Evolutionary conservation across 106 monocot genomes (phyloP), one percentile per base, ranked within the genome.

Genomic region (Acorus gramineus): DNA sequence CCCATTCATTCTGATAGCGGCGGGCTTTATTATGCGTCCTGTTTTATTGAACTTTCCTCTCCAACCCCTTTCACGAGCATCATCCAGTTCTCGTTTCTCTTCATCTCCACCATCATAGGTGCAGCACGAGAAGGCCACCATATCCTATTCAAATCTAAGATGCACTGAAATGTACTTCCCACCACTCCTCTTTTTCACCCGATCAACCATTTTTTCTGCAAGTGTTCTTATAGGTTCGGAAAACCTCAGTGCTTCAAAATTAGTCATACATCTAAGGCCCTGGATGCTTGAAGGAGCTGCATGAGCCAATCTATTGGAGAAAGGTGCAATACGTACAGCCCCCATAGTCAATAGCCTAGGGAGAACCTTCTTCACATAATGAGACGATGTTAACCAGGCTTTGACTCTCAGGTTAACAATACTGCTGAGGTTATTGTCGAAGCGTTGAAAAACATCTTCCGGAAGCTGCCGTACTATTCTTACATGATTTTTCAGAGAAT

Each of bases 91-190:
- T 69, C 47, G 64, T 54, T 88, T 87, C 69, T 91, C 96, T 61
- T 83, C 66, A 6, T 76, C 60, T 3, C 96, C 91, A 49, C 96
- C 87, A 79, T 98, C 90, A 76, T 91, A 98, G 42, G 76, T 91
- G 69, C 96, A 98, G 54, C 85, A 88, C 42, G 96, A 91, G 65
- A 91, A 98, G 42, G 96, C 96, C 55, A 98, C 85, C 91, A 98
- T 98, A 76, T 98, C 96, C 96, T 98, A 60, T 85, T 98, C 96
- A 81, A 98, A 98, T 42, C 96, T 78, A 67, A 98, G 96, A 81
- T 91, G 96, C 53, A 98, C 83, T 13, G 96, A 98, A 8, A 91
- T 71, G 58, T 91, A 98, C 68, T 88, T 98, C 56, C 87, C 91
- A 49, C 75, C 77, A 62, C 79, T 91, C 49, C 81, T 96, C 69